Base-by-base conservation (phyloP, 2,329 filamentous ascomycete genomes). In the Hirsutella rhossiliensis region DNA sequence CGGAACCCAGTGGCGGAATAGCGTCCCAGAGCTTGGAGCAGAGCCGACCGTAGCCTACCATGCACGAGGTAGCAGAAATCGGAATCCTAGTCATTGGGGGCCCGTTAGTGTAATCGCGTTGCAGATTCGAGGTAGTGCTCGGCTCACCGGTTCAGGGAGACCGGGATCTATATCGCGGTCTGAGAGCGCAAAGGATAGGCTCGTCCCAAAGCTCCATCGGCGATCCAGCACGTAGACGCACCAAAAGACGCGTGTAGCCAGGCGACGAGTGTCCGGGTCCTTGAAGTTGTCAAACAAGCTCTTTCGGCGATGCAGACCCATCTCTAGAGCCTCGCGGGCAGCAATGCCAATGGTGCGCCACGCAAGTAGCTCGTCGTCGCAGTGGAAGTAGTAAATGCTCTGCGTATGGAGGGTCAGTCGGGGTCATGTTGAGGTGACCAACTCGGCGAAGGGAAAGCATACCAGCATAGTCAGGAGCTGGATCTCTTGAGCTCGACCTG, bases 131-230 rank as follows among this genome's bases (percentile, higher is more conserved):
- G 8, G 12, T 5, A 32, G 31, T 7, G 2, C 2, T 13, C 31
- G 12, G 2, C 37, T 43, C 29, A 34, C 68, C 0, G 66, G 66
- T 42, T 71, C 63, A 0, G 68, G 67, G 1, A 73, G 50, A 32
- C 66, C 63, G 0, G 68, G 66, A 41, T 74, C 71, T 46, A 74
- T 68, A 41, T 73, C 71, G 0, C 63, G 61, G 43, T 73, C 69
- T 11, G 68, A 60, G 5, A 74, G 59, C 0, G 65, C 64, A 49
- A 72, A 73, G 0, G 70, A 69, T 18, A 73, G 51, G 12, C 70
- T 69, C 0, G 69, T 73, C 2, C 70, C 70, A 30, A 74, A 71
- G 11, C 68, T 72, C 67, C 69, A 75, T 19, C 71, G 65, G 1
- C 69, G 65, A 41, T 74, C 71, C 1, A 75, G 61, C 0, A 71